Evolutionary conservation across 176 grass and related monocot genomes (phyloP).

Genomic region (Oryza longistaminata): DNA sequence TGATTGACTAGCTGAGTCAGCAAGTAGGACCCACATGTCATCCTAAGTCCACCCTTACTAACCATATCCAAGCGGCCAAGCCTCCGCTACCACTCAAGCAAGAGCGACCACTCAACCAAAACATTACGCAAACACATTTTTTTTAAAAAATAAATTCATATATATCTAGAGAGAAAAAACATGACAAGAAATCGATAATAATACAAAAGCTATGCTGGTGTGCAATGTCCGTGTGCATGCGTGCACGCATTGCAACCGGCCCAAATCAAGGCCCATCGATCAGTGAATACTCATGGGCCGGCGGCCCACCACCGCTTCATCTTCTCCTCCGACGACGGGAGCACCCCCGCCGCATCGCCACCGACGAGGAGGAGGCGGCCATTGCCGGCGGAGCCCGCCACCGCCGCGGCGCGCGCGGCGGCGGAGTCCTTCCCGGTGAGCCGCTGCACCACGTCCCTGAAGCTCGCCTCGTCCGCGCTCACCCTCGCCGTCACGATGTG

Average conservation of each 20-base stretch:
- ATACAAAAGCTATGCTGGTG: background rate
- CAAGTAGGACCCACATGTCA: too few species aligned
- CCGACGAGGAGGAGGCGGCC: background rate
- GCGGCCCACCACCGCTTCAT: conserved; percentile 1
- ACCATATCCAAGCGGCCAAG: too few species aligned
- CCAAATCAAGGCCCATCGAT: background rate
- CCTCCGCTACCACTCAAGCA: too few species aligned
- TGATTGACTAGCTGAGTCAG: too few species aligned
- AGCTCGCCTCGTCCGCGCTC: conserved; percentile 42
- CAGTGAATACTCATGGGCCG: background rate
- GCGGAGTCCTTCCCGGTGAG: conserved; percentile 57
- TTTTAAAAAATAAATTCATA: too few species aligned
- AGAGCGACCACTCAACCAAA: too few species aligned
- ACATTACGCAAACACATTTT: too few species aligned
- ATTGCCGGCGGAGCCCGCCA: background rate
- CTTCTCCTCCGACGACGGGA: background rate
- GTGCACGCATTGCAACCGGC: background rate
- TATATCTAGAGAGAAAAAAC: background rate
- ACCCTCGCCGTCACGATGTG: conserved; percentile 47
- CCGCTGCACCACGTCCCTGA: conserved; percentile 50
- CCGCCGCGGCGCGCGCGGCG: conserved; percentile 14
- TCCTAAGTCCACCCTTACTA: too few species aligned
- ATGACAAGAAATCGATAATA: background rate
- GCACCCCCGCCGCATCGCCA: background rate
- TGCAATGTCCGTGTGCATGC: too few species aligned